A percentile compares a stretch with the other conserved stretches of the same genome.
phyloP scores from a whole-genome alignment of 1,284 basidiomycete genomes.

The Ustilago curta region DNA sequence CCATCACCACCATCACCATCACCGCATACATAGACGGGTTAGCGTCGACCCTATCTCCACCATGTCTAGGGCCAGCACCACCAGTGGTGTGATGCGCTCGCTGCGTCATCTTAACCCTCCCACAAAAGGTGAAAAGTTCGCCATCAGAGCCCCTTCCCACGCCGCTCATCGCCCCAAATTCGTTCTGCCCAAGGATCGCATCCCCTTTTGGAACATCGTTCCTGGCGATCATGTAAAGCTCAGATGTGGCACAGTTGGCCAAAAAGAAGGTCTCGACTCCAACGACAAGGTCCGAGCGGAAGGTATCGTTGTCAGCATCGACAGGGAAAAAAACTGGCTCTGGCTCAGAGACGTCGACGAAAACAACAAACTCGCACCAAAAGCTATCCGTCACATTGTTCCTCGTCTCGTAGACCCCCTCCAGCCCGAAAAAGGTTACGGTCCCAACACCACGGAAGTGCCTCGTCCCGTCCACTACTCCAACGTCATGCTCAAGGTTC shows the following conservation, averaged over 20 bases:
- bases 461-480: conserved; percentile 67
- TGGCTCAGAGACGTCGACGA: conserved; percentile 64
- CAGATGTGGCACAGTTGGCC: conserved; percentile 60
- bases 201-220: conserved; percentile 70
- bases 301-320: conserved; percentile 63
- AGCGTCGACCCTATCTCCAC: background rate
- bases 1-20: conserved; percentile 1
- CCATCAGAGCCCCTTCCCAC: conserved; percentile 63
- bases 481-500: conserved; percentile 68
- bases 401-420: conserved; percentile 60
- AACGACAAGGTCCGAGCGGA: conserved; percentile 57
- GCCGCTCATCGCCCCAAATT: conserved; percentile 64
- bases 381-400: conserved; percentile 56
- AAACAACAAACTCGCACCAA: conserved; percentile 62
- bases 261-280: conserved; percentile 47
- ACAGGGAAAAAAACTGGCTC: conserved; percentile 63
- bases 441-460: conserved; percentile 57
- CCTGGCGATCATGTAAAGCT: conserved; percentile 69
- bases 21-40: background rate
- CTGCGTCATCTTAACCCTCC: conserved; percentile 67
- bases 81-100: conserved; percentile 65
- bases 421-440: conserved; percentile 59
- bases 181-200: conserved; percentile 70
- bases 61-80: conserved; percentile 36
- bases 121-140: conserved; percentile 62